phyloP scores from a whole-genome alignment of 2,329 filamentous ascomycete species.

The Madurella mycetomatis region DNA sequence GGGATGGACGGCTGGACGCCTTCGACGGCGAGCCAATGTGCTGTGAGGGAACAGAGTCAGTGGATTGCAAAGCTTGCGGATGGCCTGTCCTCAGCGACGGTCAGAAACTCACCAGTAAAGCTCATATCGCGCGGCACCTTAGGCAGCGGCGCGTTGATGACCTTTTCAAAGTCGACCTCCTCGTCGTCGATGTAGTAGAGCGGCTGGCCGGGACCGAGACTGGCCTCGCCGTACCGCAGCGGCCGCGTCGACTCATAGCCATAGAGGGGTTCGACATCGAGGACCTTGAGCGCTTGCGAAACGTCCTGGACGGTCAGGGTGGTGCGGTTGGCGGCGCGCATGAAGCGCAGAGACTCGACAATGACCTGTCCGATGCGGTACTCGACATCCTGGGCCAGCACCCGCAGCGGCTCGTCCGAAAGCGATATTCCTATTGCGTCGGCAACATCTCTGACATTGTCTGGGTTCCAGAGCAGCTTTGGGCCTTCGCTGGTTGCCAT shows the following conservation, averaged over 20 bases:
- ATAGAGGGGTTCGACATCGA: constrained; percentile 93
- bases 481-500: constrained; percentile 33
- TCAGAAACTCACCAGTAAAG: constrained; percentile 73
- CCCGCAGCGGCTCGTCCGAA: constrained; percentile 82
- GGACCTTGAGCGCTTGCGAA: constrained; percentile 73
- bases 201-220: constrained; percentile 86
- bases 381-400: constrained; percentile 89
- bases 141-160: constrained; percentile 92
- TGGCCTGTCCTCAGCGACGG: neutral
- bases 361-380: constrained; percentile 92
- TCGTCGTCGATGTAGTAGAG: constrained; percentile 98
- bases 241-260: constrained; percentile 92
- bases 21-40: constrained; percentile 96
- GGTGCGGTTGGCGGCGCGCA: constrained; percentile 85
- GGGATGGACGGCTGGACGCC: constrained; percentile 95
- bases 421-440: constrained; percentile 87
- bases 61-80: neutral
- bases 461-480: constrained; percentile 84
- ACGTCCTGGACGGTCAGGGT: constrained; percentile 86
- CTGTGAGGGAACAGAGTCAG: constrained; percentile 41
- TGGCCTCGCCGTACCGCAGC: constrained; percentile 88
- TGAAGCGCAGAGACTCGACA: constrained; percentile 90
- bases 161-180: constrained; percentile 97
- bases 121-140: constrained; percentile 91
- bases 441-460: constrained; percentile 92